Base-by-base conservation (phyloP, 257 asterid genomes). In the Rehmannia glutinosa region DNA sequence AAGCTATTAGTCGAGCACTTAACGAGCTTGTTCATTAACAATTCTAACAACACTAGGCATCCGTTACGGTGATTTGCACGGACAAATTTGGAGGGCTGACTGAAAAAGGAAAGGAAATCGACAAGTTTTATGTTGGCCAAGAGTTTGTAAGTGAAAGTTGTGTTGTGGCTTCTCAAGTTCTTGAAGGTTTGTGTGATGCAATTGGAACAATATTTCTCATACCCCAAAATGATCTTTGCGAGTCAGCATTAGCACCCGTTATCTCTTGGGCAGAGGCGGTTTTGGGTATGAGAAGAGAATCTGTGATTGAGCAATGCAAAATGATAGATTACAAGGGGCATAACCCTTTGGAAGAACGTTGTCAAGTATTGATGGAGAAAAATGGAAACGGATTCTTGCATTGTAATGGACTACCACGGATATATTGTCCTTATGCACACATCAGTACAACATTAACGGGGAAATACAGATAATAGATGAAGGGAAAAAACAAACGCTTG, bases 191-290 rank as follows among this genome's bases (percentile, higher is more conserved):
- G 12, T 46, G 66, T 39, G 83, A 70, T 15, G 83, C 66, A 17
- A 74, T 78, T 16, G 83, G 62, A 10, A 61, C 66, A 4, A 36
- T 47, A 0, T 21, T 21, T 57, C 57, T 54, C 42, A 21, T 17
- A 47, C 76, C 75, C 23, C 61, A 41, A 0, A 7, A 11, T 4
- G 59, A 11, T 43, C n/a, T n/a, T n/a, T 13, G 25, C 35, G 75
- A 66, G 8, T 25, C 63, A 11, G 21, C 45, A 20, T 11, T 55
- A 10, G 10, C 11, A 6, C 27, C 42, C 8, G 58, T 62, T 6
- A 15, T 70, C 23, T 68, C 64, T 13, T 78, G 82, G 77, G 82
- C 77, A 1, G 74, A 69, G 52, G 69, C 63, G 5, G 69, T 43
- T 20, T 13, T 52, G 47, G 85, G 82, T 7, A 23, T 77, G 74